Conservation (phyloP, 2,329 filamentous ascomycete species). For the Colletotrichum endophyticum region DNA sequence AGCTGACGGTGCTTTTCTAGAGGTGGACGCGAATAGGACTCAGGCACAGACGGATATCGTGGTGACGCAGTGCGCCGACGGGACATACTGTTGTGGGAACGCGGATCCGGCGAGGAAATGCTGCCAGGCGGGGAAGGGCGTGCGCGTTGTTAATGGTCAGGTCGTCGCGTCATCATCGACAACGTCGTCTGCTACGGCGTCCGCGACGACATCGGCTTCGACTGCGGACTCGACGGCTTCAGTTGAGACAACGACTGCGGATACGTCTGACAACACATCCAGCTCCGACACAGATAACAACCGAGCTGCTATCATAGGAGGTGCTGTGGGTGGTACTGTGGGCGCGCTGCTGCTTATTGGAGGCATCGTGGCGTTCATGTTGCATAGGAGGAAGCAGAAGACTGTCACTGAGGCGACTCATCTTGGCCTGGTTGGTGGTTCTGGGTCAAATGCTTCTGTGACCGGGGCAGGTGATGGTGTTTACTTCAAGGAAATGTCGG, state of each 20-base stretch:
- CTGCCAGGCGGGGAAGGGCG: background rate
- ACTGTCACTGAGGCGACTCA: background rate
- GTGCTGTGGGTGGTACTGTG: background rate
- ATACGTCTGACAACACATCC: rapidly evolving
- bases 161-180: background rate
- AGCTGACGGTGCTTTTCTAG: background rate
- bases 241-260: background rate
- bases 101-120: background rate
- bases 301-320: background rate
- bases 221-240: background rate
- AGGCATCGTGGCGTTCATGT: background rate
- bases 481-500: background rate
- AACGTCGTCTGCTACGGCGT: background rate
- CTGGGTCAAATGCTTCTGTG: background rate
- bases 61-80: background rate
- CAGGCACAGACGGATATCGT: background rate
- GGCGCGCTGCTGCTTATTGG: background rate
- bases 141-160: background rate
- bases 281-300: background rate
- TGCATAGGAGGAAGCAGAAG: background rate
- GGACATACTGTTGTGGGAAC: background rate
- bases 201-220: background rate
- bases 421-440: background rate
- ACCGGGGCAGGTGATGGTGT: background rate
- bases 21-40: background rate